These are phyloP conservation scores for Coemansia sp. DNA, from an alignment of 192 early-diverging fungal species.

Conservation along the genomic window DNA sequence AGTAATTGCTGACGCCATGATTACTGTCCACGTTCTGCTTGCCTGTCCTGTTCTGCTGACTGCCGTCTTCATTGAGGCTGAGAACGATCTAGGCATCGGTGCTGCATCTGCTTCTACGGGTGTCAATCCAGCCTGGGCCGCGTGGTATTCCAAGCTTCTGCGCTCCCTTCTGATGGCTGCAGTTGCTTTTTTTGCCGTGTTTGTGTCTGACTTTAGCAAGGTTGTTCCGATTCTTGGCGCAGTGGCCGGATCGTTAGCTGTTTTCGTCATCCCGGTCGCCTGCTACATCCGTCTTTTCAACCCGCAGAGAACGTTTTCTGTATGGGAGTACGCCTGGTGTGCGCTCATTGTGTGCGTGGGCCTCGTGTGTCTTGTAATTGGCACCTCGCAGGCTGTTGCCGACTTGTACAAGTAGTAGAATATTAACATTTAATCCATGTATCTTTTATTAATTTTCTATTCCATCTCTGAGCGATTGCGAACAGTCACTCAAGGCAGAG, in stretches of 20 bases:
- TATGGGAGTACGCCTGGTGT: slow-evolving; percentile 43
- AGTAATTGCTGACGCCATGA: slow-evolving; percentile 67
- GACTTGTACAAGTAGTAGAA: slow-evolving; percentile 14
- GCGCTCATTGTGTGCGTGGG: slow-evolving; percentile 34
- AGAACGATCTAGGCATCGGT: slow-evolving; percentile 61
- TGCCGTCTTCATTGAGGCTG: slow-evolving; percentile 72
- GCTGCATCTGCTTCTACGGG: slow-evolving; percentile 23
- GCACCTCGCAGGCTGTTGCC: slow-evolving; percentile 39
- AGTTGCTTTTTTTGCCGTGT: slow-evolving; percentile 62
- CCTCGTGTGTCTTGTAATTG: slow-evolving; percentile 43
- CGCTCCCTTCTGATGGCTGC: slow-evolving; percentile 60
- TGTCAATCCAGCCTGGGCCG: slow-evolving; percentile 32
- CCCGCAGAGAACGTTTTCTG: slow-evolving; percentile 21
- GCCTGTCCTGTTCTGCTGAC: slow-evolving; percentile 81
- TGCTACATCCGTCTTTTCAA: slow-evolving; percentile 69
- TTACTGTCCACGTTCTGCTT: slow-evolving; percentile 78
- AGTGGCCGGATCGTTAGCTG: slow-evolving; percentile 69
- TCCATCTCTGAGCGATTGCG: no score
- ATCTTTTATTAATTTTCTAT: background rate
- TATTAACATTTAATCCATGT: background rate
- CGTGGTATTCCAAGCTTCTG: slow-evolving; percentile 54
- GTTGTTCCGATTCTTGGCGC: slow-evolving; percentile 84
- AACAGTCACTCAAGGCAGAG: no score
- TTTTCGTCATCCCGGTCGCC: slow-evolving; percentile 80
- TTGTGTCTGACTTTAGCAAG: slow-evolving; percentile 78